Percentiles rank a stretch among this genome's conserved stretches.
These are phyloP conservation scores for Dorcoceras hygrometricum DNA, from an alignment of 257 asterid species.

Conservation along the genomic window DNA sequence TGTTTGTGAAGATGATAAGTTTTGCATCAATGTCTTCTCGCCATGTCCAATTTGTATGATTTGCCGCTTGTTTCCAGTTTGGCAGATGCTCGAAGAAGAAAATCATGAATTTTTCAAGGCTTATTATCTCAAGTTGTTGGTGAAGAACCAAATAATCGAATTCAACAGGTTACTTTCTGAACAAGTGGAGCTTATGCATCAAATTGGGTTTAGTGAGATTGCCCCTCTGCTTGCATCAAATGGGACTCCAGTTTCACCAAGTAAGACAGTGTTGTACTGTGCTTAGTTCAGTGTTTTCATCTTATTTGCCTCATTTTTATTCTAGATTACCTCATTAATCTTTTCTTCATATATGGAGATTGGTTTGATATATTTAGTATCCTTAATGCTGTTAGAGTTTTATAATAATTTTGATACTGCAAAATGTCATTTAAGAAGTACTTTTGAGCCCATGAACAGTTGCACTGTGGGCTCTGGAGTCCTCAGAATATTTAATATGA, in stretches of 20 bases:
- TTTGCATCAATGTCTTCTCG: slow-evolving; percentile 5
- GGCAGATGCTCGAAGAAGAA: slow-evolving; percentile 82
- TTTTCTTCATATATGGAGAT: background rate
- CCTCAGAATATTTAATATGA: background rate
- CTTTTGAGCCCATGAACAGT: background rate
- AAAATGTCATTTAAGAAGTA: background rate
- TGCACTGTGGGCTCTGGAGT: background rate
- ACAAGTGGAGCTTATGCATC: slow-evolving; percentile 67
- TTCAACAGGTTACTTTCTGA: slow-evolving; percentile 70
- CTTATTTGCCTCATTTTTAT: slow-evolving; percentile 6
- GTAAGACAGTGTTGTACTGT: slow-evolving; percentile 42
- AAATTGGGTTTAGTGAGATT: slow-evolving; percentile 46
- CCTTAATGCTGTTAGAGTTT: background rate
- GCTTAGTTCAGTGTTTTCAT: background rate
- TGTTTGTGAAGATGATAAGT: background rate
- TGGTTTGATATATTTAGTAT: background rate
- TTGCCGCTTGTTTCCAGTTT: slow-evolving; percentile 52
- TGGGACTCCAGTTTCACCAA: slow-evolving; percentile 58
- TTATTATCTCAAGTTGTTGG: slow-evolving; percentile 63
- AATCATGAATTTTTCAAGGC: slow-evolving; percentile 79
- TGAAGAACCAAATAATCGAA: slow-evolving; percentile 77
- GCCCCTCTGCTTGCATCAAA: slow-evolving; percentile 52
- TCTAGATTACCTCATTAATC: slow-evolving; percentile 2
- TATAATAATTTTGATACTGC: background rate
- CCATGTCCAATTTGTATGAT: slow-evolving; percentile 19